Evolutionary conservation across 1,284 basidiomycete species (phyloP), one percentile per base, ranked within the genome.

Genomic region (Irpex lacteus): DNA sequence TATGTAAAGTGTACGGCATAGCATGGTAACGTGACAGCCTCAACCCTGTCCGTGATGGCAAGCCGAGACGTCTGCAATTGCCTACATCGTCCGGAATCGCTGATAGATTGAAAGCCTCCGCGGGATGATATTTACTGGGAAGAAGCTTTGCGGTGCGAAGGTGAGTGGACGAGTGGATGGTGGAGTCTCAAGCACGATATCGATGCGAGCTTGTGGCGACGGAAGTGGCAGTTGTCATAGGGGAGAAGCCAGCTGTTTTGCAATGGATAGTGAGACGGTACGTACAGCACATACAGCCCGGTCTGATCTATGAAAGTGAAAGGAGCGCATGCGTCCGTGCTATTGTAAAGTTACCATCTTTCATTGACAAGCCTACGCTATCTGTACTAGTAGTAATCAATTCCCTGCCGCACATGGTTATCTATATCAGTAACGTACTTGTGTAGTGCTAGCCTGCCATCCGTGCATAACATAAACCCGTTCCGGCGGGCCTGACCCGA

Each of bases 1-100:
- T 36, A 56, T 56, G 54, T 56, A 56, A 56, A 34, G 21, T 34
- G 54, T 56, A 56, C 54, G 54, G 54, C 54, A 56, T 56, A 8
- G 54, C 11, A 34, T 15, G 7, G 21, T 56, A 26, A 36, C 54
- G 54, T 56, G 54, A 56, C 54, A 53, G 18, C 18, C 18, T 26
- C 13, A 49, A 18, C 50, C 50, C 18, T 19, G 54, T 26, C 26
- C 26, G 26, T 26, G 26, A 26, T 26, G 26, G 26, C 26, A 26
- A 26, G 26, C 26, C 26, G 3, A 26, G 26, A 26, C 26, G 26
- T 26, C 26, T 26, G 26, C 26, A 26, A 26, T 26, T 26, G 26
- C 26, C 26, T 26, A 26, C 26, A 26, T 26, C 26, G 26, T 26
- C 26, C 26, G 26, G 26, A 26, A 26, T 26, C 26, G 26, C 26